A percentile compares a stretch with the other conserved stretches of the same genome.
These are phyloP conservation scores for Hortaea werneckii DNA, from an alignment of 2,329 filamentous ascomycete genomes.

Conservation along the genomic window DNA sequence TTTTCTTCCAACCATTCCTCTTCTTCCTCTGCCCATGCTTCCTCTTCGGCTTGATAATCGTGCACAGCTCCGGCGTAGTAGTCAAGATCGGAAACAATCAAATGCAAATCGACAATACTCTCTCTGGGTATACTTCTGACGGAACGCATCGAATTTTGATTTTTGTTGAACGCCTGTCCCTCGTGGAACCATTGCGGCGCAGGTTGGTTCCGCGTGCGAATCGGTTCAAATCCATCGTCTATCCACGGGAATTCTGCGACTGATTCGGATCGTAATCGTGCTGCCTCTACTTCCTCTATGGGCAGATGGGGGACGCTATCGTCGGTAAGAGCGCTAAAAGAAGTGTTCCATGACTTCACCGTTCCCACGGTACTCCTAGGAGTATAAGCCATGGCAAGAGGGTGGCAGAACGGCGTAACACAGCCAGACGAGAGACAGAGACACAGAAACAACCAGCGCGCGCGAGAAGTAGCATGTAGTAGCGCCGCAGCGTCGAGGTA, in stretches of 20 bases:
- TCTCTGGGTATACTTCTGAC: conserved; percentile 19
- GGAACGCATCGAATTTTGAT: conserved; percentile 13
- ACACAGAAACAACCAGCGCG: neutral
- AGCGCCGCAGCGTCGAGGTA: neutral
- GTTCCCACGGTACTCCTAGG: conserved; percentile 22
- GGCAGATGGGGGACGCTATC: conserved; percentile 15
- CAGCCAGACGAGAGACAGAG: neutral
- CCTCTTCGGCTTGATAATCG: conserved; percentile 25
- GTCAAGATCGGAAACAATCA: conserved; percentile 26
- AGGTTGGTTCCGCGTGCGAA: conserved; percentile 13
- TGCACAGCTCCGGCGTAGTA: conserved; percentile 28
- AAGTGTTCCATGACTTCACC: conserved; percentile 24
- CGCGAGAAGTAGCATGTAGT: neutral
- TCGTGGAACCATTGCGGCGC: conserved; percentile 24
- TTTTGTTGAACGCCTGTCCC: conserved; percentile 17
- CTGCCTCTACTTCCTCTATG: conserved; percentile 21
- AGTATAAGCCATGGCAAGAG: conserved; percentile 18
- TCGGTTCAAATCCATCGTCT: conserved; percentile 23
- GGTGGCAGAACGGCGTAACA: neutral
- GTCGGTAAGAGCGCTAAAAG: conserved; percentile 18
- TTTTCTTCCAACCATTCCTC: conserved; percentile 20
- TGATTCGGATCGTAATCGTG: conserved; percentile 16
- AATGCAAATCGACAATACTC: conserved; percentile 24
- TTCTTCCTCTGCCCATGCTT: conserved; percentile 20
- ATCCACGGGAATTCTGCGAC: conserved; percentile 25